Percentiles rank a stretch among this genome's conserved stretches.
These are phyloP conservation scores for Penicillium rolfsii DNA, from an alignment of 2,329 filamentous ascomycete species.

Conservation along the genomic window DNA sequence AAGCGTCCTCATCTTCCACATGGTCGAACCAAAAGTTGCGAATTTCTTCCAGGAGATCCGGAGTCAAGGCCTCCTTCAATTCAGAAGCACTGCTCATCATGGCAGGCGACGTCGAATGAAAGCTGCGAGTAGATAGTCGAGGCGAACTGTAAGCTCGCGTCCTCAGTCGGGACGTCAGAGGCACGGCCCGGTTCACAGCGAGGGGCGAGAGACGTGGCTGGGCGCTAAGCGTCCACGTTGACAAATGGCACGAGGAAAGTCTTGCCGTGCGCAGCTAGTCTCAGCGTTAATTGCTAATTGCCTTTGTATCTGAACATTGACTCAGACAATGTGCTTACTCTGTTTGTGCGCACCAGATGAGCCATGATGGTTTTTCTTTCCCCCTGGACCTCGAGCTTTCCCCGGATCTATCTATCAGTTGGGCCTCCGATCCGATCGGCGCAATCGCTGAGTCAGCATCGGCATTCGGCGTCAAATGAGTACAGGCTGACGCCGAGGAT, in stretches of 20 bases:
- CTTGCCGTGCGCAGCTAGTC: not conserved
- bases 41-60: slow-evolving; percentile 25
- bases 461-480: not conserved
- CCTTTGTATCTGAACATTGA: too few species aligned
- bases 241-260: not conserved
- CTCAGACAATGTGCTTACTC: not conserved
- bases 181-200: not conserved
- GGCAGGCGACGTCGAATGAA: slow-evolving; percentile 12
- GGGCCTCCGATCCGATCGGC: not conserved
- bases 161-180: not conserved
- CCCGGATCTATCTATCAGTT: not conserved
- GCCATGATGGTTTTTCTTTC: slow-evolving; percentile 10
- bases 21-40: slow-evolving; percentile 33
- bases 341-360: slow-evolving; percentile 9
- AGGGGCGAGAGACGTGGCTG: not conserved
- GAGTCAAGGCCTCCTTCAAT: slow-evolving; percentile 23
- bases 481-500: not conserved
- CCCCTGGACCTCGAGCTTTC: not conserved
- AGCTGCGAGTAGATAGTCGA: not conserved
- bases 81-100: slow-evolving; percentile 9
- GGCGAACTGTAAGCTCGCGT: not conserved
- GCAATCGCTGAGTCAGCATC: slow-evolving; percentile 10
- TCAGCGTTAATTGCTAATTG: not conserved
- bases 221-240: not conserved
- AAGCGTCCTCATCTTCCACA: slow-evolving; percentile 17